Evolutionary conservation across 2,329 filamentous ascomycete genomes (phyloP), one percentile per base, ranked within the genome.

Genomic region (Penicillium sp.): DNA sequence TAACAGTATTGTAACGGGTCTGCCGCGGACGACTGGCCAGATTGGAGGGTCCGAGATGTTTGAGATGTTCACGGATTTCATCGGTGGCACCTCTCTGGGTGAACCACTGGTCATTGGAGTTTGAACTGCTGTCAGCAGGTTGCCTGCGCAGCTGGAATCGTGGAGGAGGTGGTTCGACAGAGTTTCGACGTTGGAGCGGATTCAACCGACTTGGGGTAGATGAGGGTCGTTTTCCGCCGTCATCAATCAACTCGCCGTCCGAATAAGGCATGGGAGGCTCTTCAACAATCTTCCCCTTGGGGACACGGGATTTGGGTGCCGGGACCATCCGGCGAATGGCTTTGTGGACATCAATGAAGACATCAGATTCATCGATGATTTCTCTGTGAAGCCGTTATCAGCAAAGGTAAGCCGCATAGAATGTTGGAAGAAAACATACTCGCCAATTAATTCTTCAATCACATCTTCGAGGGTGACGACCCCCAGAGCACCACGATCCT

Each of bases 351-450:
- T 98, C 93, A 56, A 98, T 86, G 64, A 95, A 98, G 9, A 98
- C 93, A 70, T 98, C 93, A 0, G 92, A 97, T 70, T 98, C 93
- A 67, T 98, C 93, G 55, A 98, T 95, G 57, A 97, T 98, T 79
- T 98, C 93, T 76, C 88, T 91, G 50, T 7, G 8, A 20, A 28
- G 20, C 31, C 24, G 23, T n/a, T 7, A 63, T 72, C 47, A 66
- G 49, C 29, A 54, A 42, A 31, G 10, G 12, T 37, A 27, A 28
- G 31, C n/a, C 9, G 4, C 10, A 13, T 3, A 4, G 2, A 4
- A 12, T 15, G 25, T 38, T 20, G 12, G n/a, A 40, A 18, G 23
- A 12, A 3, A 29, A 83, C 88, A 71, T 77, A 92, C 87, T 98
- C 93, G 76, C 93, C 93, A 70, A 98, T 98, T 25, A 98, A 76